These are phyloP conservation scores for Setomelanomma holmii DNA, from an alignment of 2,329 filamentous ascomycete genomes.

Conservation along the genomic window DNA sequence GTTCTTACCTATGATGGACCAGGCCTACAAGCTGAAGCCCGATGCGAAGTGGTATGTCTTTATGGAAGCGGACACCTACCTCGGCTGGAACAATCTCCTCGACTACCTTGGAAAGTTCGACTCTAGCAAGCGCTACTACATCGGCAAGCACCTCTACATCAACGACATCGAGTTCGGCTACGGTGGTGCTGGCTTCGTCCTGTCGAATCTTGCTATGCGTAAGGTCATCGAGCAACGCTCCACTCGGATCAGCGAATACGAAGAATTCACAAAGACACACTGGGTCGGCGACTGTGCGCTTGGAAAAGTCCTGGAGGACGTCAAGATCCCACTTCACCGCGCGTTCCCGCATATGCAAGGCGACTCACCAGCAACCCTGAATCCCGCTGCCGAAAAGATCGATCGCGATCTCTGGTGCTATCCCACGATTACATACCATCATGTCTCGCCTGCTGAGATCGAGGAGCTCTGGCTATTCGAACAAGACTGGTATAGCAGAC, in stretches of 20 bases:
- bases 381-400: constrained; percentile 46
- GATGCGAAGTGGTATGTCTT: constrained; percentile 49
- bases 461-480: constrained; percentile 50
- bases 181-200: constrained; percentile 54
- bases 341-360: constrained; percentile 56
- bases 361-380: constrained; percentile 52
- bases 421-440: constrained; percentile 52
- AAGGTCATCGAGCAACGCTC: constrained; percentile 43
- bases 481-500: constrained; percentile 47
- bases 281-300: constrained; percentile 51
- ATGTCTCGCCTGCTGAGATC: constrained; percentile 47
- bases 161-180: constrained; percentile 55
- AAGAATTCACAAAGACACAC: constrained; percentile 44
- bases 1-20: constrained; percentile 63
- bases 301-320: constrained; percentile 47
- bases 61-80: constrained; percentile 47
- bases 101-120: constrained; percentile 51
- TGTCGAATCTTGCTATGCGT: constrained; percentile 52
- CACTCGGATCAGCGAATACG: constrained; percentile 40
- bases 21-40: constrained; percentile 50
- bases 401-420: constrained; percentile 52
- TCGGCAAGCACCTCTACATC: constrained; percentile 54
- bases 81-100: constrained; percentile 49
- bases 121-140: constrained; percentile 49
- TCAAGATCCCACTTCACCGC: constrained; percentile 44